A percentile compares a stretch with the other conserved stretches of the same genome.
phyloP scores from a whole-genome alignment of 2,329 filamentous ascomycete genomes.

The Pseudomassariella vexata region DNA sequence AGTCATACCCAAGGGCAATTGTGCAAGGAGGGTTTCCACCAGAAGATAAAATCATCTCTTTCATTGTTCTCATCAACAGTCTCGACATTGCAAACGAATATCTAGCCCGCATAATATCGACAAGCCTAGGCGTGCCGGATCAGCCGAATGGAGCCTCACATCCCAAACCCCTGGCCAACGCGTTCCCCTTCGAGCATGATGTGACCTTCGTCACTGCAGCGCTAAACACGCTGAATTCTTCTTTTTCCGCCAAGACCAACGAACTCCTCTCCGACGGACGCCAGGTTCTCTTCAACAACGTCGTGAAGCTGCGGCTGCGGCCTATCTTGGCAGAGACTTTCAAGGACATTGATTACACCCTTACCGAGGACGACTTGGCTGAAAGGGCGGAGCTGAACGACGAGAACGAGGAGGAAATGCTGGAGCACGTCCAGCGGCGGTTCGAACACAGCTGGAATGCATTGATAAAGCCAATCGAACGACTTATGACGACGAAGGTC shows the following conservation, averaged over 20 bases:
- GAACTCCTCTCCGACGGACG: slow-evolving; percentile 83
- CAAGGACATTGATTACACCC: slow-evolving; percentile 81
- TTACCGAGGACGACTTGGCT: slow-evolving; percentile 55
- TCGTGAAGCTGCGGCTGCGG: slow-evolving; percentile 78
- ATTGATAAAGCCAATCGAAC: slow-evolving; percentile 76
- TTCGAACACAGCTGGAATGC: slow-evolving; percentile 85
- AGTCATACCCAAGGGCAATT: slow-evolving; percentile 78
- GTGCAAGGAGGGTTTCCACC: slow-evolving; percentile 78
- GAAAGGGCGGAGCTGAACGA: slow-evolving; percentile 50
- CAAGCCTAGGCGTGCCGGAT: slow-evolving; percentile 48
- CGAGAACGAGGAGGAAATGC: slow-evolving; percentile 44
- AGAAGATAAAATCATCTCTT: slow-evolving; percentile 81
- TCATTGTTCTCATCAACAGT: slow-evolving; percentile 92
- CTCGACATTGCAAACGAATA: slow-evolving; percentile 91
- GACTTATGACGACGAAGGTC: slow-evolving; percentile 73
- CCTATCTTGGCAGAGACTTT: slow-evolving; percentile 85
- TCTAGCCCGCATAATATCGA: slow-evolving; percentile 74
- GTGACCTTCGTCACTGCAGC: slow-evolving; percentile 61
- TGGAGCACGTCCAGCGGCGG: slow-evolving; percentile 68
- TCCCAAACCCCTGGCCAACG: slow-evolving; percentile 46
- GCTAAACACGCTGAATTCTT: slow-evolving; percentile 62
- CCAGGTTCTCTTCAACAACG: slow-evolving; percentile 78
- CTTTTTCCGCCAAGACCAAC: slow-evolving; percentile 70
- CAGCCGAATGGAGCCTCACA: slow-evolving; percentile 27
- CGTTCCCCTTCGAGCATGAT: slow-evolving; percentile 79